Conservation (phyloP, 2,329 filamentous ascomycete species). For the Fusarium clavum region DNA sequence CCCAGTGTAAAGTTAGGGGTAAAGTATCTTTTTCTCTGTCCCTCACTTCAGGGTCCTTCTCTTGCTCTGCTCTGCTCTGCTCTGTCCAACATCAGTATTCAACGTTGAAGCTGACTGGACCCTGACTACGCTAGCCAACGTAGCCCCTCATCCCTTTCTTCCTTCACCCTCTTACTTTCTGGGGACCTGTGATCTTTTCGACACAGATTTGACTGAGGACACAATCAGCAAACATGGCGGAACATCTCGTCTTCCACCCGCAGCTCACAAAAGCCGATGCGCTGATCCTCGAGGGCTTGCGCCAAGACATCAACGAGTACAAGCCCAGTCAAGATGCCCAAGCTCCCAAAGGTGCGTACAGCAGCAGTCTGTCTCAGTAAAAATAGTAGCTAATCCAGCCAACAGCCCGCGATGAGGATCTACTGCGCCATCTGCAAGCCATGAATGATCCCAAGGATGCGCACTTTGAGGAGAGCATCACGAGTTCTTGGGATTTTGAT, state of each 20-base stretch:
- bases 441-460: slow-evolving; percentile 34
- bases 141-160: background rate
- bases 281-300: slow-evolving; percentile 26
- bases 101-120: slow-evolving; percentile 1
- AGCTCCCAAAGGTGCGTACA: slow-evolving; percentile 17
- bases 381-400: background rate
- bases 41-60: slow-evolving; percentile 15
- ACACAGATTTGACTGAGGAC: background rate
- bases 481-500: slow-evolving; percentile 26
- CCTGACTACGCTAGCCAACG: background rate
- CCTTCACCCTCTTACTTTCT: too few relatives aligned
- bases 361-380: background rate
- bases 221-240: slow-evolving; percentile 11
- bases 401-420: slow-evolving; percentile 25
- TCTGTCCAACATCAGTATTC: slow-evolving; percentile 12
- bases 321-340: slow-evolving; percentile 3
- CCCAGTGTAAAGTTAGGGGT: slow-evolving; percentile 22
- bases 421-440: slow-evolving; percentile 28
- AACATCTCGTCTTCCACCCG: slow-evolving; percentile 29
- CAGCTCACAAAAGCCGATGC: slow-evolving; percentile 31
- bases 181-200: background rate
- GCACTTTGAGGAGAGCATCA: slow-evolving; percentile 31
- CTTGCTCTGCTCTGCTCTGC: background rate
- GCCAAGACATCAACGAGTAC: slow-evolving; percentile 29
- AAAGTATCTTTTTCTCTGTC: slow-evolving; percentile 9